Base-by-base conservation (phyloP, 441 rosid genomes). In the Arabidopsis hybrid region DNA sequence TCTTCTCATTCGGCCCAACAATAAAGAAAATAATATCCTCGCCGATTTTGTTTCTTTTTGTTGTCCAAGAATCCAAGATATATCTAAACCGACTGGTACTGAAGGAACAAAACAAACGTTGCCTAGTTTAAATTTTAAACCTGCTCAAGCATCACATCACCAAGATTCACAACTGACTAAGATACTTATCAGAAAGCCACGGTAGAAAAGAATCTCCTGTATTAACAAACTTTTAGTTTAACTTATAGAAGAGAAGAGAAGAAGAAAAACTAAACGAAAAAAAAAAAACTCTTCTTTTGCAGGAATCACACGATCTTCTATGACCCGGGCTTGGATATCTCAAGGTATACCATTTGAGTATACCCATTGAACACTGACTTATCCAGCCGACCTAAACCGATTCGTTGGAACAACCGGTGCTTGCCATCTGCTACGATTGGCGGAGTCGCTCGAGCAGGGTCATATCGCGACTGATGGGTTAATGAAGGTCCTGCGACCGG, bases 371-470 rank as follows among this genome's bases (percentile, higher is more conserved):
- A 93, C 70, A 95, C 91, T 36, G 96, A 87, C 50, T 79, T 81
- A 53, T 92, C 95, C 1, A 91, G 84, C 69, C 89, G 84, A 73
- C 82, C 83, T 62, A 95, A 82, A 39, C 98, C 97, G 8, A 95
- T 81, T 14, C 89, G 82, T 80, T 87, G 90, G 80, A 91, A 92
- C 85, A 89, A 74, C 61, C 92, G 84, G 73, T 75, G 80, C 10
- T 82, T 91, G 17, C 98, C 98, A 81, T 95, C 98, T 85, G 92
- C 98, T 40, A 95, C 97, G 5, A 93, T 76, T 3, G 98, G 99
- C 51, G 80, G 75, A 8, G 86, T 62, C 6, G 88, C 75, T 13
- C 97, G 91, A 77, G 92, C 96, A 36, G 99, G 99, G 73, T 92
- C 98, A 49, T 89, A 95, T 4, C 98, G 81, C 6, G 92, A 86